Conservation (phyloP, 2,329 filamentous ascomycete species). For the Acarospora socialis region DNA sequence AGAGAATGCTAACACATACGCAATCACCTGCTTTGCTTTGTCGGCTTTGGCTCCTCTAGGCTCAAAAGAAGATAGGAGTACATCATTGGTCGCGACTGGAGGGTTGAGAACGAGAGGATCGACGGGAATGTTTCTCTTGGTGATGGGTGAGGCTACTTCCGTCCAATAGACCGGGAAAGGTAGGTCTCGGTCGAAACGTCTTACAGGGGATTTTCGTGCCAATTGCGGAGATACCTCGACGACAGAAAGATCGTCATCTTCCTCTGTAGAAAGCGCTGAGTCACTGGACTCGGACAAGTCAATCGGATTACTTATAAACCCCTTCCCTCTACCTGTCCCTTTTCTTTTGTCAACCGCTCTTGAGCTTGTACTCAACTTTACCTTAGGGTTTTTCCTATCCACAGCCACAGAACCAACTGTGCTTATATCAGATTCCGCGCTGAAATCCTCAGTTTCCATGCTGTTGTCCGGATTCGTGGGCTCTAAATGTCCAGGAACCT, state of each 20-base stretch:
- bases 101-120: conserved; percentile 57
- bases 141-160: conserved; percentile 71
- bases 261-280: conserved; percentile 27
- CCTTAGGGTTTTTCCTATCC: too few species aligned
- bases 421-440: conserved; percentile 10
- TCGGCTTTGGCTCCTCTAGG: conserved; percentile 73
- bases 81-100: conserved; percentile 55
- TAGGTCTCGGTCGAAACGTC: conserved; percentile 59
- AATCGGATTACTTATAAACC: conserved; percentile 28
- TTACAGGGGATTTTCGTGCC: conserved; percentile 28
- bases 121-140: conserved; percentile 63
- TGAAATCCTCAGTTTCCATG: conserved; percentile 9
- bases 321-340: conserved; percentile 18
- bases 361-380: too few species aligned
- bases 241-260: conserved; percentile 46
- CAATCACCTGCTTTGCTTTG: conserved; percentile 74
- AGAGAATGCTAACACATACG: conserved; percentile 74
- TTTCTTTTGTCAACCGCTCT: conserved; percentile 14
- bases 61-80: conserved; percentile 62
- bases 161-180: conserved; percentile 86
- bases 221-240: conserved; percentile 39
- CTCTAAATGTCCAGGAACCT: neutral
- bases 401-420: too few species aligned
- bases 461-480: conserved; percentile 7
- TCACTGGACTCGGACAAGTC: conserved; percentile 27